Percentiles rank a stretch among this genome's conserved stretches.
Conservation (phyloP, 352 stramenopile genomes). For the Aphanomyces astaci region DNA sequence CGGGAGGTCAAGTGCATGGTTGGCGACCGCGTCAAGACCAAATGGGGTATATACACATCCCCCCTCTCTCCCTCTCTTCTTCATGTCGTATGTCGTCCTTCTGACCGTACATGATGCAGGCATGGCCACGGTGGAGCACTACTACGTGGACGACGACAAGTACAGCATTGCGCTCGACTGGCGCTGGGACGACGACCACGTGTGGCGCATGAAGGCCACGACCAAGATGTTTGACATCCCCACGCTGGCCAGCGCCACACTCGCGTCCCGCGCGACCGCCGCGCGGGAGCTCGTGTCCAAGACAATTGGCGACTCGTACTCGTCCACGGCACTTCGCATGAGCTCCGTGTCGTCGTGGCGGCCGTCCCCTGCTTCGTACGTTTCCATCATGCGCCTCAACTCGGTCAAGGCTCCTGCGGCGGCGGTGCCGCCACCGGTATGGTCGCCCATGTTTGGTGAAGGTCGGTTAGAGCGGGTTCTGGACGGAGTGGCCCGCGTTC, state of each 20-base stretch:
- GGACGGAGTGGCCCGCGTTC: not conserved
- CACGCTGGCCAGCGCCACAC: constrained; percentile 50
- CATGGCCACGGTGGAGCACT: constrained; percentile 74
- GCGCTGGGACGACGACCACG: constrained; percentile 82
- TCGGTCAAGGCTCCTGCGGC: not conserved
- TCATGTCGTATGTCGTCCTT: not conserved
- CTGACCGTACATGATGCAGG: too few relatives aligned
- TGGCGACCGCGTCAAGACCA: constrained; percentile 73
- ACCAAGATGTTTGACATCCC: constrained; percentile 82
- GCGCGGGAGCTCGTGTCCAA: constrained; percentile 10
- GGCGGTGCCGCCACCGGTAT: not conserved
- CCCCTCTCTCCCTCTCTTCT: not conserved
- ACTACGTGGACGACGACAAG: constrained; percentile 83
- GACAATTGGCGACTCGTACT: constrained; percentile 2
- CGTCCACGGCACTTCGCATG: constrained; percentile 6
- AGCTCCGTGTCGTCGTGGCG: not conserved
- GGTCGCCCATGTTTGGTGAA: constrained; percentile 39
- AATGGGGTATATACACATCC: constrained; percentile 40
- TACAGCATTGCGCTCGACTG: constrained; percentile 83
- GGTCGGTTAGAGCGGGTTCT: constrained; percentile 26
- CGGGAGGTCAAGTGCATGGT: constrained; percentile 79
- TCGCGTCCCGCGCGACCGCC: constrained; percentile 23
- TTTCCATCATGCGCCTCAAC: constrained; percentile 4
- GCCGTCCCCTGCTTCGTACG: not conserved
- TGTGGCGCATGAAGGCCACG: constrained; percentile 85